phyloP scores from a whole-genome alignment of 2,329 filamentous ascomycete genomes.

The Dactylellina parvicollis region DNA sequence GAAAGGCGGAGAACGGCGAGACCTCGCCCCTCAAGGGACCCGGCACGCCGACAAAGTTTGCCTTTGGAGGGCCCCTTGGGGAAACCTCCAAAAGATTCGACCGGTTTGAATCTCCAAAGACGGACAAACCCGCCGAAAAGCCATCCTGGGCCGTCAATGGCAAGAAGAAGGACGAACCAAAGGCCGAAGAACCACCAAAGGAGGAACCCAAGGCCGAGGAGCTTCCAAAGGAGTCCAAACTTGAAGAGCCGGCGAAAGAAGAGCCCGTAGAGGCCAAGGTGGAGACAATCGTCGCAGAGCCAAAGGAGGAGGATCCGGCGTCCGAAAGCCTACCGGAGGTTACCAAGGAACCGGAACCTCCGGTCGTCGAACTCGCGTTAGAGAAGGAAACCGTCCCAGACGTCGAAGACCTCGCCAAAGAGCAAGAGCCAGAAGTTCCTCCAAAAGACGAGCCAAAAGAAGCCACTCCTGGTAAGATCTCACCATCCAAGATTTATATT shows the following conservation, averaged over 20 bases:
- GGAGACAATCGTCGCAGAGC: background rate
- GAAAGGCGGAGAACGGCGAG: slow-evolving; percentile 50
- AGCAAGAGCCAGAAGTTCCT: slow-evolving; percentile 12
- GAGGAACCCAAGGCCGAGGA: slow-evolving; percentile 16
- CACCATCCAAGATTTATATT: background rate
- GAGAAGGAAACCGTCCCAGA: slow-evolving; percentile 36
- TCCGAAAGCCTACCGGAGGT: slow-evolving; percentile 27
- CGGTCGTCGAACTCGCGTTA: slow-evolving; percentile 6
- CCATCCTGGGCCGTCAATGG: slow-evolving; percentile 24
- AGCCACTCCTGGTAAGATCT: slow-evolving; percentile 4
- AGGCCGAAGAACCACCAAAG: slow-evolving; percentile 14
- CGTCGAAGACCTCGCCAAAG: slow-evolving; percentile 38
- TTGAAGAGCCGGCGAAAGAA: slow-evolving; percentile 16
- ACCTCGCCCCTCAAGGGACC: slow-evolving; percentile 52
- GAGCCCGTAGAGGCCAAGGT: too few species aligned
- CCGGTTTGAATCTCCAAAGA: slow-evolving; percentile 51
- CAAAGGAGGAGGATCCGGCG: slow-evolving; percentile 21
- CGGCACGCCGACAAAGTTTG: slow-evolving; percentile 42
- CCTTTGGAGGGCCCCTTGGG: slow-evolving; percentile 45
- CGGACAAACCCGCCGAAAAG: slow-evolving; percentile 12
- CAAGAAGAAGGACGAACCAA: slow-evolving; percentile 23
- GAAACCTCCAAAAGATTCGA: slow-evolving; percentile 47
- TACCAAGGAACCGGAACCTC: slow-evolving; percentile 32
- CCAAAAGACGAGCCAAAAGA: slow-evolving; percentile 23
- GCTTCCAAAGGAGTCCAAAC: background rate